phyloP scores from a whole-genome alignment of 139 green algal genomes.

The Tetraselmis striata region DNA sequence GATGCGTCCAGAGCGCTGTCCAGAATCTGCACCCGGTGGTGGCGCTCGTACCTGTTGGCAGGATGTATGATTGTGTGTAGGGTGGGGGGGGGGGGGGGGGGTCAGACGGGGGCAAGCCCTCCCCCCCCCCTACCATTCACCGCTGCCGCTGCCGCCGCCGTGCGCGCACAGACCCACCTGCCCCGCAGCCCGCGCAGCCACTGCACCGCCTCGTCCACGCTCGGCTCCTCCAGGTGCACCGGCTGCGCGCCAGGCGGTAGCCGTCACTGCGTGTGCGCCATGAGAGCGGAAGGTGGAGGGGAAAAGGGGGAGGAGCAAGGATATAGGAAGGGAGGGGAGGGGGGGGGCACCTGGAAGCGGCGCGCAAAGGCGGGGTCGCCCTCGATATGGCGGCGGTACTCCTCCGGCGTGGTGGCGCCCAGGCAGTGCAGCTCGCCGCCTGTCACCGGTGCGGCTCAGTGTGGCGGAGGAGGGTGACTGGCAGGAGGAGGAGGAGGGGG shows the following conservation, averaged over 20 bases:
- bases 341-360: slow-evolving; percentile 60
- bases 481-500: no score
- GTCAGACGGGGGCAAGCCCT: no score
- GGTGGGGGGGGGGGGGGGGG: no score
- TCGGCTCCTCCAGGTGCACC: slow-evolving; percentile 73
- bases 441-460: not conserved
- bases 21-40: not conserved
- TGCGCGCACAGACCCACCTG: not conserved
- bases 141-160: no score
- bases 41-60: not conserved
- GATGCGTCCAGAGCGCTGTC: not conserved
- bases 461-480: no score
- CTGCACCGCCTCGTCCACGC: slow-evolving; percentile 48
- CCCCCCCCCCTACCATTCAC: no score
- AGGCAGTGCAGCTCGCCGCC: slow-evolving; percentile 62
- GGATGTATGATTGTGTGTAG: no score
- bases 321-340: not conserved
- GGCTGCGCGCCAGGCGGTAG: slow-evolving; percentile 37
- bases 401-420: slow-evolving; percentile 84
- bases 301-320: no score
- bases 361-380: slow-evolving; percentile 75
- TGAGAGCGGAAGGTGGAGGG: no score
- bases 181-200: slow-evolving; percentile 61
- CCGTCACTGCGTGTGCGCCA: no score
- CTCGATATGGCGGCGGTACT: slow-evolving; percentile 86